These are phyloP conservation scores for Suillus hirtellus DNA, from an alignment of 768 basidiomycete species.

Conservation along the genomic window DNA sequence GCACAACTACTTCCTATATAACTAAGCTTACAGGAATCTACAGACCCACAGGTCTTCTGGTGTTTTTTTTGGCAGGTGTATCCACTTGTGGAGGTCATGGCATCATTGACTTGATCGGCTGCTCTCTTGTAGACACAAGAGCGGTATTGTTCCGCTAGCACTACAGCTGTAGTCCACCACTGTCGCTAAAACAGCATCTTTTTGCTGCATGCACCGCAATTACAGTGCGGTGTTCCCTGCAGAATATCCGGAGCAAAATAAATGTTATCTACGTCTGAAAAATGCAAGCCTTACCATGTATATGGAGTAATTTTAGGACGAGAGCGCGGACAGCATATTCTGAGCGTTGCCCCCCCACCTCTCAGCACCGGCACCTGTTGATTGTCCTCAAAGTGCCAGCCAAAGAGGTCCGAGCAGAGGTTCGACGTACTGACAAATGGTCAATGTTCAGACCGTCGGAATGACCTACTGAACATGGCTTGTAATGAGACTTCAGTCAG, in stretches of 20 bases:
- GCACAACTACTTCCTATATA: background rate
- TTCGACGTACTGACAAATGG: background rate
- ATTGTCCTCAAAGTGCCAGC: too few species aligned
- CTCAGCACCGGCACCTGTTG: too few species aligned
- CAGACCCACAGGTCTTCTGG: background rate
- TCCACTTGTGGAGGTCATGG: background rate
- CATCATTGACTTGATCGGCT: background rate
- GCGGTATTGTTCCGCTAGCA: background rate
- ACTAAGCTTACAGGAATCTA: background rate
- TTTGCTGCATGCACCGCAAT: too few species aligned
- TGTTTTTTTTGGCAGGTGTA: background rate
- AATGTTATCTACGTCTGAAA: background rate
- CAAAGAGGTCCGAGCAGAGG: background rate
- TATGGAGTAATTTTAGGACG: background rate
- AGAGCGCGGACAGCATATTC: background rate
- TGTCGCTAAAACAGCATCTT: too few species aligned
- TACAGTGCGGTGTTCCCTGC: too few species aligned
- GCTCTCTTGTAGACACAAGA: background rate
- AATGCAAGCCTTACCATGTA: background rate
- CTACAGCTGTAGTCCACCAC: too few species aligned
- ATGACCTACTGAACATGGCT: background rate
- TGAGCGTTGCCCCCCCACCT: too few species aligned
- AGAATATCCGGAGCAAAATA: too few species aligned
- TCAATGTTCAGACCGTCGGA: background rate
- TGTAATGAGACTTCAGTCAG: too few species aligned